Evolutionary conservation across 768 basidiomycete genomes (phyloP), one percentile per base, ranked within the genome.

Genomic region (Hortiboletus flavorubellus): DNA sequence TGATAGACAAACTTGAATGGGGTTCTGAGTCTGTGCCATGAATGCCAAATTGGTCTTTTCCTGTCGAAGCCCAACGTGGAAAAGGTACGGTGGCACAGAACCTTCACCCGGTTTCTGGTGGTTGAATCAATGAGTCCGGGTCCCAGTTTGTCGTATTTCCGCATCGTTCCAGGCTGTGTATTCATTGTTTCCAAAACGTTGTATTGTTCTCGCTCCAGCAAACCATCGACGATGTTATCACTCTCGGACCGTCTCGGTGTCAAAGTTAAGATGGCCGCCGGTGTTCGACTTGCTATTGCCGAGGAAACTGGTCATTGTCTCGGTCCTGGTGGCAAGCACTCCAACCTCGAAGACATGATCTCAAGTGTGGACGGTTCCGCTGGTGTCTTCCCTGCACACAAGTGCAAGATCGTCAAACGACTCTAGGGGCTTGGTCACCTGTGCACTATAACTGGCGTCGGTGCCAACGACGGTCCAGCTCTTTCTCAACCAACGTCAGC

Each of bases 181-280:
- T 4, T 26, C 26, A 26, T 26, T 26, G 26, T 26, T 26, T 26
- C 26, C 26, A 26, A 4, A 26, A 26, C 26, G 5, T 26, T 26
- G 26, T 4, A 26, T 5, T 2, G 5, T 26, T 26, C 26, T 26
- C 26, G 5, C 26, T 96, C 74, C 97, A 98, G 79, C 91, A 97
- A 77, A 98, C 96, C 18, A 98, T 98, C 69, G 95, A 98, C 68
- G 94, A 98, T 72, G 95, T 96, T 50, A 79, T 93, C 54, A 87
- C 87, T 54, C 92, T 98, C 26, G 26, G 26, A 26, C 26, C 26
- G 26, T 26, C 26, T 26, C 69, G 96, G 96, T 73, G 94, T 98
- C 65, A 89, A 87, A 72, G 95, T 98, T 72, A 98, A 98, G 88
- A 98, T 98, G 96, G 96, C 98, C 58, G 98, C 96, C n/a, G 96